These are phyloP conservation scores for Dentipellis fragilis DNA, from an alignment of 768 basidiomycete genomes.

Conservation along the genomic window DNA sequence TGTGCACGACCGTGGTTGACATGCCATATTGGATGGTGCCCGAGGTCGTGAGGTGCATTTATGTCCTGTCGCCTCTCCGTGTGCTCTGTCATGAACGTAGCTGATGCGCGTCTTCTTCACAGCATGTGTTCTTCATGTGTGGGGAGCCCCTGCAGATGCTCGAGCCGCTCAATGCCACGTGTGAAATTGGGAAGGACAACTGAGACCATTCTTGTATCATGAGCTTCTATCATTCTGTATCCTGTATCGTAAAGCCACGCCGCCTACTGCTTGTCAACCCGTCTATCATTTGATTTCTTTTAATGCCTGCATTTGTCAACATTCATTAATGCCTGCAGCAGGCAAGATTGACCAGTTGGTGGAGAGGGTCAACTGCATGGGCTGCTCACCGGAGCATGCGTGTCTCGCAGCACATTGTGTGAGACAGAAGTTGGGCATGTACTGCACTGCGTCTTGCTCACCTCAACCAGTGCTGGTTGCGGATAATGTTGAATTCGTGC, in stretches of 20 bases:
- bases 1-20: conserved; percentile 96
- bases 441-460: too few relatives aligned
- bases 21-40: conserved; percentile 99
- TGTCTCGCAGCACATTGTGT: too few relatives aligned
- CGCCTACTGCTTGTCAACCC: too few relatives aligned
- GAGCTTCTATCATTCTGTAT: neutral
- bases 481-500: too few relatives aligned
- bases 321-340: too few relatives aligned
- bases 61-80: neutral
- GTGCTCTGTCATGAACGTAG: neutral
- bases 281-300: neutral
- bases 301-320: neutral
- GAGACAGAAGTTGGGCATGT: too few relatives aligned
- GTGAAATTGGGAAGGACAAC: conserved; percentile 70
- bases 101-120: conserved; percentile 2
- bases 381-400: too few relatives aligned
- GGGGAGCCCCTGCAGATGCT: conserved; percentile 82
- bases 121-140: conserved; percentile 85
- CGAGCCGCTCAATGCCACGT: conserved; percentile 79
- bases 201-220: conserved; percentile 5
- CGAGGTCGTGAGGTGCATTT: conserved; percentile 77
- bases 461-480: too few relatives aligned
- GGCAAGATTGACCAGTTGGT: too few relatives aligned
- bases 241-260: neutral
- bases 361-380: too few relatives aligned